Evolutionary conservation across 345 rosid genomes (phyloP).

Genomic region (Noccaea caerulescens): DNA sequence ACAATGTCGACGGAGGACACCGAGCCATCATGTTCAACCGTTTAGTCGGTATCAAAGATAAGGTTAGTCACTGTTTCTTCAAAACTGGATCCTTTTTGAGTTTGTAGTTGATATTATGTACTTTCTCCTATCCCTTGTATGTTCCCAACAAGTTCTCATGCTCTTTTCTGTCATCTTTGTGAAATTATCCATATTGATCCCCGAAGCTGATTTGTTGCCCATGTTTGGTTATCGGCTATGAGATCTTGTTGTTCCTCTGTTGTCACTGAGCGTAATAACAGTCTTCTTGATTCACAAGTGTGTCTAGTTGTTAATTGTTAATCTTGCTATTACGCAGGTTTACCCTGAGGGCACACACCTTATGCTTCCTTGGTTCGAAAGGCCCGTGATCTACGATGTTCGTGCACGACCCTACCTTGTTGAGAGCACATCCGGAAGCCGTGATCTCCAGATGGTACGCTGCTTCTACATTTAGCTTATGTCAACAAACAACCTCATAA

Average conservation of each 20-base stretch:
- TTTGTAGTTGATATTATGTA: not conserved
- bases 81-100: not conserved
- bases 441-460: constrained; percentile 90
- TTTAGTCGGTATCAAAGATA: constrained; percentile 42
- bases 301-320: not conserved
- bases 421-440: constrained; percentile 92
- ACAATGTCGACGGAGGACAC: constrained; percentile 47
- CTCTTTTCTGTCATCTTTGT: not conserved
- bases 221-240: constrained; percentile 1
- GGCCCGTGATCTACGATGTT: constrained; percentile 85
- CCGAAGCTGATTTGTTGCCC: not conserved
- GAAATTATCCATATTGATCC: not conserved
- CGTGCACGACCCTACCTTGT: constrained; percentile 86
- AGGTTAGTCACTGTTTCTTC: constrained; percentile 33
- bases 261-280: not conserved
- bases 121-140: not conserved
- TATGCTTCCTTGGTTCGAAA: constrained; percentile 86
- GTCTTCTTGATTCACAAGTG: constrained; percentile 1
- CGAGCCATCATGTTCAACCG: constrained; percentile 49
- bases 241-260: not conserved
- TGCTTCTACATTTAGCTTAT: not conserved
- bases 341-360: constrained; percentile 94
- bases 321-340: constrained; percentile 53
- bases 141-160: not conserved
- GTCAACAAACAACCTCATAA: not conserved